phyloP scores from a whole-genome alignment of 2,329 filamentous ascomycete species.

The Fusarium tupiense region DNA sequence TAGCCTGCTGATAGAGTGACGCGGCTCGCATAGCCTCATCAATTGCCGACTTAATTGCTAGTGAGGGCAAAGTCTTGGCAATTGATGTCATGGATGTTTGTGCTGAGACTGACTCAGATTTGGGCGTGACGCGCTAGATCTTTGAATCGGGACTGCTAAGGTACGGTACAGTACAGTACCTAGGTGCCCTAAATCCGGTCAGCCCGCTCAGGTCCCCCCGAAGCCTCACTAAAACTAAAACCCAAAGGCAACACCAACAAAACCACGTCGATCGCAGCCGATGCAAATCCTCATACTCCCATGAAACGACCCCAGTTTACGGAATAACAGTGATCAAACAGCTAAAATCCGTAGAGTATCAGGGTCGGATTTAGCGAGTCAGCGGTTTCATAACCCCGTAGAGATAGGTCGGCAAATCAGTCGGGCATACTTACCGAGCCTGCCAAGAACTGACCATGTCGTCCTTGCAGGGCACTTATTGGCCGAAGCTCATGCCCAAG shows the following conservation, averaged over 20 bases:
- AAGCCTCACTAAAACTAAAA: neutral
- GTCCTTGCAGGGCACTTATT: neutral
- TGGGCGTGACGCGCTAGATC: neutral
- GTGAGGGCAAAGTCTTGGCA: neutral
- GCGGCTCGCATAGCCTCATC: neutral
- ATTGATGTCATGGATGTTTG: neutral
- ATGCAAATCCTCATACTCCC: neutral
- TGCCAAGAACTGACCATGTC: slow-evolving; percentile 2
- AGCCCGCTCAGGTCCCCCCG: neutral
- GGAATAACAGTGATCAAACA: slow-evolving; percentile 5
- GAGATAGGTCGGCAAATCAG: neutral
- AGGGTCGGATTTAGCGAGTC: slow-evolving; percentile 12
- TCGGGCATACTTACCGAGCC: neutral
- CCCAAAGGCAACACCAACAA: neutral
- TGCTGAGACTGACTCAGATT: neutral
- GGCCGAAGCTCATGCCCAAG: neutral
- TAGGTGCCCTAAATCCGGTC: neutral
- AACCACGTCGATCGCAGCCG: neutral
- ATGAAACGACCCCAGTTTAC: neutral
- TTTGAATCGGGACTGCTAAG: neutral
- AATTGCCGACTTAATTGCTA: neutral
- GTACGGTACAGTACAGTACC: neutral
- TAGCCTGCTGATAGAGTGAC: neutral
- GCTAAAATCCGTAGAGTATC: neutral
- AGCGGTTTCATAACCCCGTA: slow-evolving; percentile 7